Base-by-base conservation (phyloP, 1,284 basidiomycete genomes). In the Mixia osmundae region DNA sequence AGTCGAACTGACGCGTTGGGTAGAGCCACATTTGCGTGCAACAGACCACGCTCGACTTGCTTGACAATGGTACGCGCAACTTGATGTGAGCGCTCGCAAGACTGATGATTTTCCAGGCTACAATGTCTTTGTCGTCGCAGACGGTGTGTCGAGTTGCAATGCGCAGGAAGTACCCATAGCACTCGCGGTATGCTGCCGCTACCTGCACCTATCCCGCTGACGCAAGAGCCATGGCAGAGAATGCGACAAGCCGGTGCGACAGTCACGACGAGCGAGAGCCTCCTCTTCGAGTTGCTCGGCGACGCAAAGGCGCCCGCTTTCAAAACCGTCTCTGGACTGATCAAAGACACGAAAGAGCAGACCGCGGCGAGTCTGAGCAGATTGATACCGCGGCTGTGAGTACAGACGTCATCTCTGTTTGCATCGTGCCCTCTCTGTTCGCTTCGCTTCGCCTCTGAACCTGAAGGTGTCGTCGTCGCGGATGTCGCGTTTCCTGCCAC, bases 101-200 rank as follows among this genome's bases (percentile, higher is more conserved):
- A 14, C 29, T 8, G 12, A 10, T 15, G 8, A 15, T 10, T 19
- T 35, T 28, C 23, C 12, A 32, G 65, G 60, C 9, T 69, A 63
- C 49, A 66, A 66, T 42, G 72, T 74, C 5, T 63, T 69, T 50
- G 66, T 89, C 29, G 60, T 85, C 26, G 75, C 76, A 12, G 85
- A 91, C 50, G 82, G 71, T 16, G 69, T 89, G 2, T 79, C 76
- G 2, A 77, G 72, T 27, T 73, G 69, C 48, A 83, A 87, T 46
- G 48, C 48, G 5, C 57, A 59, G 30, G 62, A 65, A 43, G 54
- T 63, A 3, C 48, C 54, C 1, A 44, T 62, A 21, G 60, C 61
- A 4, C 48, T 65, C n/a, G 55, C 50, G 33, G 54, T 76, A 76
- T 49, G 60, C 73, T 2, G 65, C 68, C 3, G 23, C 12, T 10